Evolutionary conservation across 768 basidiomycete species (phyloP).

Genomic region (Cystobasidium tubakii): DNA sequence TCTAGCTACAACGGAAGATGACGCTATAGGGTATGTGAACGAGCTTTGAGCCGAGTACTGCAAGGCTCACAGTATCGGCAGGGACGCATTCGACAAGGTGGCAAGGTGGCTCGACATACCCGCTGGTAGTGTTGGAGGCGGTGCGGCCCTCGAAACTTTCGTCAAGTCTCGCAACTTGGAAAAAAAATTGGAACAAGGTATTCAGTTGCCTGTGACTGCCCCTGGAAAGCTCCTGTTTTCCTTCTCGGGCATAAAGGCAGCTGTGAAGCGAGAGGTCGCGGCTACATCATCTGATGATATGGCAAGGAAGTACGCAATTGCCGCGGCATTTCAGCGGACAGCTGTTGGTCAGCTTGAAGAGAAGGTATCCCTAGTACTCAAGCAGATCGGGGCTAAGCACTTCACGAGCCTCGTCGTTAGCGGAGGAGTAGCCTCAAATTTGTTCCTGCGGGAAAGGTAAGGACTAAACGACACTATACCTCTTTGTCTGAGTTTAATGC

Average conservation of each 20-base stretch:
- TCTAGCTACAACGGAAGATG: constrained; percentile 43
- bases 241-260: constrained; percentile 56
- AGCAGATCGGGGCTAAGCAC: constrained; percentile 47
- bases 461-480: background rate
- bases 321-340: constrained; percentile 64
- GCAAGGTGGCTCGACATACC: constrained; percentile 64
- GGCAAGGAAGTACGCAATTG: constrained; percentile 50
- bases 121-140: constrained; percentile 55
- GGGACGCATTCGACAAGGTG: constrained; percentile 73
- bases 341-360: constrained; percentile 68
- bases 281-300: background rate
- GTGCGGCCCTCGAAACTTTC: constrained; percentile 73
- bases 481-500: too few species aligned
- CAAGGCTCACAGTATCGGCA: too few species aligned
- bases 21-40: constrained; percentile 41
- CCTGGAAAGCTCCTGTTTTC: constrained; percentile 64
- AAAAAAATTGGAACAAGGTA: constrained; percentile 37
- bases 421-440: constrained; percentile 89
- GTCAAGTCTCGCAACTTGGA: constrained; percentile 44
- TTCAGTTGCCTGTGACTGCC: constrained; percentile 53
- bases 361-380: constrained; percentile 61
- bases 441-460: constrained; percentile 62
- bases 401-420: constrained; percentile 69
- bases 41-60: too few species aligned
- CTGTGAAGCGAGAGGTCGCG: constrained; percentile 8